A percentile compares a stretch with the other conserved stretches of the same genome.
These are phyloP conservation scores for Abelmoschus esculentus DNA, from an alignment of 345 rosid genomes.

Conservation along the genomic window DNA sequence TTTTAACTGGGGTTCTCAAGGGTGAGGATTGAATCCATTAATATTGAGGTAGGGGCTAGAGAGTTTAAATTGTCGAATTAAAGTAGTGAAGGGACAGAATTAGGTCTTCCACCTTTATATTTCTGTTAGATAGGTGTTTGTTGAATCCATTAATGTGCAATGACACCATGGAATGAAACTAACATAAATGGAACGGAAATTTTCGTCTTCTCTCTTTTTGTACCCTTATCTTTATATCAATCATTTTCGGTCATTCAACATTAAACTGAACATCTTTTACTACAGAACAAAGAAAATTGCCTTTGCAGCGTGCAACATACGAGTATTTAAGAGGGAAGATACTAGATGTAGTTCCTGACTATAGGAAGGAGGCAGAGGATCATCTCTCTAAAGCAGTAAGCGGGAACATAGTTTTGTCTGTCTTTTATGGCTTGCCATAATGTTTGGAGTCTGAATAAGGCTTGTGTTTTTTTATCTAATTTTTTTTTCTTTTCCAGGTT, in stretches of 20 bases:
- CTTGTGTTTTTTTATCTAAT: neutral
- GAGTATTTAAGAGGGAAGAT: conserved; percentile 59
- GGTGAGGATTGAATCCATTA: neutral
- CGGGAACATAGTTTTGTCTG: neutral
- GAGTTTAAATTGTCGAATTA: neutral
- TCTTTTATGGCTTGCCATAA: neutral
- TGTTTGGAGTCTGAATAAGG: neutral
- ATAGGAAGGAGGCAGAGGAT: conserved; percentile 71
- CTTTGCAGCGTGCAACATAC: conserved; percentile 43
- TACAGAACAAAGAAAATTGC: conserved; percentile 46
- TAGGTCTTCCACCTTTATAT: neutral
- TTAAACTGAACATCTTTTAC: neutral
- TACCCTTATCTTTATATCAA: neutral
- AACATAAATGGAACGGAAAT: neutral
- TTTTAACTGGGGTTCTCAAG: neutral
- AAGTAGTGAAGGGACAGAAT: neutral
- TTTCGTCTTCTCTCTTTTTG: neutral
- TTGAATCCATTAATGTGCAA: no score
- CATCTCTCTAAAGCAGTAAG: conserved; percentile 75
- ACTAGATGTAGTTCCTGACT: conserved; percentile 60
- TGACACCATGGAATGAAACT: neutral
- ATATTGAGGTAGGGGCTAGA: neutral
- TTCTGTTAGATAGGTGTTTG: neutral
- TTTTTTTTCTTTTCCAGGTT: conserved; percentile 36
- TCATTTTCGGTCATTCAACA: neutral